Evolutionary conservation across 2,329 filamentous ascomycete species (phyloP), one percentile per base, ranked within the genome.

Genomic region (Epichloe hybrida): DNA sequence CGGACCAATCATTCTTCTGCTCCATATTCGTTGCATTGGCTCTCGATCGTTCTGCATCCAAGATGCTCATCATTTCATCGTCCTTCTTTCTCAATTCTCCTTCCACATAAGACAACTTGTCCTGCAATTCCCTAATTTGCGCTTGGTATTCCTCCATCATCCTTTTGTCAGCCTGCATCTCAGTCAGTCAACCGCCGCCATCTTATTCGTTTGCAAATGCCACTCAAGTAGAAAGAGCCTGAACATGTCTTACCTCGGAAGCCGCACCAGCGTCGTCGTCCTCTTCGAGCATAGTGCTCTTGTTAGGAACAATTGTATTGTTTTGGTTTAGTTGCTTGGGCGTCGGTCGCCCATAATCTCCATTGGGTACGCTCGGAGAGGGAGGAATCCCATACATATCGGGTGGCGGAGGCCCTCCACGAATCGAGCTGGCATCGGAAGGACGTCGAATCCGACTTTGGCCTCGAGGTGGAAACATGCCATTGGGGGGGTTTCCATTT

Each of bases 231-330:
- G 31, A 31, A 38, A 9, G 37, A 40, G n/a, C 40, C 6, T 23
- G 5, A 35, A 7, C 15, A 35, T 46, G 53, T 59, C 66, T 52
- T 57, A 74, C 72, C 62, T 74, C 71, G 52, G 66, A 69, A 20
- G 57, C 53, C 20, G 49, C 50, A 23, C 57, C 58, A 20, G 62
- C 74, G 56, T 88, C 87, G 58, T 95, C 89, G 57, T 95, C 90
- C 63, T 97, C 93, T 66, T 98, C 93, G 1, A 97, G 81, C 83
- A 97, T 90, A 0, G 87, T 96, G 61, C 91, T 95, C 70, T 97
- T 98, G 64, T 96, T 97, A 0, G 93, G 93, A 35, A 97, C 86
- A 60, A 97, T 95, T 0, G 89, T 97, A 63, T 95, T 97, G 63
- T 86, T 91, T 64, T 95, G 90, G 46, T 68, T 69, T 57, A 95